Evolutionary conservation across 2,329 filamentous ascomycete genomes (phyloP).

Genomic region (Talaromyces funiculosus): DNA sequence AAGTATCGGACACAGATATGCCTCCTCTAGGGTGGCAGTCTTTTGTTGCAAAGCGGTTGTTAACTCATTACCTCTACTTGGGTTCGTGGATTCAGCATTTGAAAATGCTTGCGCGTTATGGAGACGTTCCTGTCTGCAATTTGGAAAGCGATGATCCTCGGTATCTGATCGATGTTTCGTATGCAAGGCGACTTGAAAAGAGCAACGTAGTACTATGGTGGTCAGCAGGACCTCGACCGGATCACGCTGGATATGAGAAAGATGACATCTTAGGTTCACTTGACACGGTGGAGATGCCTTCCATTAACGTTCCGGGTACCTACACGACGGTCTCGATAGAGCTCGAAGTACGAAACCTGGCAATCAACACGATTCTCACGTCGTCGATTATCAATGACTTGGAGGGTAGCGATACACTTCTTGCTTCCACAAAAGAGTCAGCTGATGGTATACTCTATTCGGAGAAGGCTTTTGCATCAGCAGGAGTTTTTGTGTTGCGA

Average conservation of each 20-base stretch:
- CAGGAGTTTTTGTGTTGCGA: conserved; percentile 80
- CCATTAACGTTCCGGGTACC: conserved; percentile 85
- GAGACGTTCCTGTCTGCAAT: conserved; percentile 91
- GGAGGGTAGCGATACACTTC: conserved; percentile 79
- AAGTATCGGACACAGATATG: conserved; percentile 76
- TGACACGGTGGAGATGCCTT: conserved; percentile 85
- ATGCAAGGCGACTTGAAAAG: conserved; percentile 80
- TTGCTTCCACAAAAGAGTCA: conserved; percentile 65
- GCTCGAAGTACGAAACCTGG: conserved; percentile 84
- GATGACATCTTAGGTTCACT: conserved; percentile 80
- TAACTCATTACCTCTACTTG: conserved; percentile 87
- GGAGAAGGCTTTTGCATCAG: conserved; percentile 87
- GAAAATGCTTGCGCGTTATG: conserved; percentile 80
- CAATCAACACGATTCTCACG: conserved; percentile 96
- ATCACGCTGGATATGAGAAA: conserved; percentile 92
- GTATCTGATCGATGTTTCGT: conserved; percentile 93
- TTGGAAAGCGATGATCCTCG: conserved; percentile 89
- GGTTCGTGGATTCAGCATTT: conserved; percentile 88
- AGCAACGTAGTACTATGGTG: conserved; percentile 97
- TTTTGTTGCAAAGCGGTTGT: conserved; percentile 77
- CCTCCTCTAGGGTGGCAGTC: conserved; percentile 92
- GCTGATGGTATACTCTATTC: conserved; percentile 68
- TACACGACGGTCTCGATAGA: conserved; percentile 97
- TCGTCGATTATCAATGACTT: conserved; percentile 95
- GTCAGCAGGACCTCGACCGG: conserved; percentile 78